phyloP scores from a whole-genome alignment of 2,329 filamentous ascomycete genomes.

The Myriosclerotinia duriaeana region DNA sequence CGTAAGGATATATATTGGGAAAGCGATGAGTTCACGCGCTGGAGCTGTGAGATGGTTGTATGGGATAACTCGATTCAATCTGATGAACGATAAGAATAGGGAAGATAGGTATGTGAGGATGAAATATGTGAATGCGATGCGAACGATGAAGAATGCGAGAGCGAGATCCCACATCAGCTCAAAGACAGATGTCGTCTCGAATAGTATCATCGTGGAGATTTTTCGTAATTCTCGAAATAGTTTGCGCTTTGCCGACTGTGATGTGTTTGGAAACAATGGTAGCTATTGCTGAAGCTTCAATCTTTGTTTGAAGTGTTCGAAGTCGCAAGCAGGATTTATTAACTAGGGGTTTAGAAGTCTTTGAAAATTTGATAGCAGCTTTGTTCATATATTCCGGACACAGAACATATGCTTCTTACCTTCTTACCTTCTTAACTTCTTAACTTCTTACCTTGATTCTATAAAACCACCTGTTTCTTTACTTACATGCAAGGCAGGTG shows the following conservation, averaged over 20 bases:
- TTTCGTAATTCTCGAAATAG: neutral
- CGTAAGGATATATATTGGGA: constrained; percentile 30
- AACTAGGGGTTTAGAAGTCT: constrained; percentile 10
- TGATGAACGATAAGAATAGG: constrained; percentile 27
- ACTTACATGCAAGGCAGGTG: neutral
- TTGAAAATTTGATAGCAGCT: neutral
- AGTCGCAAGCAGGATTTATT: neutral
- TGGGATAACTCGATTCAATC: constrained; percentile 25
- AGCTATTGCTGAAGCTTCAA: neutral
- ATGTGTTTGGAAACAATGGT: neutral
- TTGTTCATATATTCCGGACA: neutral
- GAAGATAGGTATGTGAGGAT: constrained; percentile 36
- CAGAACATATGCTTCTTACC: neutral
- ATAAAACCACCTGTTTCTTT: neutral
- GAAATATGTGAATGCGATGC: constrained; percentile 41
- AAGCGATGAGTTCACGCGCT: constrained; percentile 27
- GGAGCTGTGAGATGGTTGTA: constrained; percentile 30
- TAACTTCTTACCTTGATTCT: neutral
- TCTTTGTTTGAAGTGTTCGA: neutral
- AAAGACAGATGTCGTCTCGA: constrained; percentile 42
- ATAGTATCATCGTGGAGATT: constrained; percentile 30
- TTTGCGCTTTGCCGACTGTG: neutral
- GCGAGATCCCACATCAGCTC: constrained; percentile 45
- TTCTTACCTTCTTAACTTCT: neutral
- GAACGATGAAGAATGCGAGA: constrained; percentile 42